Percentiles rank a stretch among this genome's conserved stretches.
Evolutionary conservation across 306 rosid species (phyloP).

Genomic region (Glycine tomentella): DNA sequence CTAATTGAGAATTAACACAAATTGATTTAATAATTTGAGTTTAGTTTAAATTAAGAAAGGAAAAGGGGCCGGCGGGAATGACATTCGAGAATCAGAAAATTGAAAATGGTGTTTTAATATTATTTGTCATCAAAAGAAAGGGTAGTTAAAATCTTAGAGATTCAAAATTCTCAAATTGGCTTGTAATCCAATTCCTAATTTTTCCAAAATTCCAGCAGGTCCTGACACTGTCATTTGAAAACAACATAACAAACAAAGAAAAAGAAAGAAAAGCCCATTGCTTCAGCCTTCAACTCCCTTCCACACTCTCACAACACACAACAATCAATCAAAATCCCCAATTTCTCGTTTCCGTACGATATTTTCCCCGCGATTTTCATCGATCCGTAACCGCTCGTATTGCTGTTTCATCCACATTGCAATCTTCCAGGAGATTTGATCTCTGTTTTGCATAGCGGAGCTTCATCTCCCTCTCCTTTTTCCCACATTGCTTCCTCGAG

Average conservation of each 20-base stretch:
- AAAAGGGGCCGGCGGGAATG: slow-evolving; percentile 57
- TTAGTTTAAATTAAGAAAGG: slow-evolving; percentile 21
- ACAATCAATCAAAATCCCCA: slow-evolving; percentile 44
- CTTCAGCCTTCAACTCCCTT: slow-evolving; percentile 7
- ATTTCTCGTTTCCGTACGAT: not conserved
- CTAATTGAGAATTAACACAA: not conserved
- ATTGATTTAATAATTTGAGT: not conserved
- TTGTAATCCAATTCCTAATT: slow-evolving; percentile 40
- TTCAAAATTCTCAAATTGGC: slow-evolving; percentile 40
- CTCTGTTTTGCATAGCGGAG: slow-evolving; percentile 15
- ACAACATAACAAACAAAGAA: slow-evolving; percentile 30
- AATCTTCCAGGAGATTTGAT: slow-evolving; percentile 20
- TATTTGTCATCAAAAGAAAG: not conserved
- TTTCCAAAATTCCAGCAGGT: slow-evolving; percentile 41
- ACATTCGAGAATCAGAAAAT: slow-evolving; percentile 30
- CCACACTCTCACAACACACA: not conserved
- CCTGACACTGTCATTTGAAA: too few relatives aligned
- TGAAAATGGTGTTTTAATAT: not conserved
- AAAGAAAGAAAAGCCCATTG: slow-evolving; percentile 16
- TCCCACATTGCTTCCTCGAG: slow-evolving; percentile 44
- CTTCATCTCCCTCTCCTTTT: slow-evolving; percentile 30
- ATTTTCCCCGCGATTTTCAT: slow-evolving; percentile 25
- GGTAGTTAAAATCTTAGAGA: slow-evolving; percentile 44
- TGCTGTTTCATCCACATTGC: slow-evolving; percentile 24
- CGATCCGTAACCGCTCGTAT: slow-evolving; percentile 44